These are phyloP conservation scores for Polyplosphaeria fusca DNA, from an alignment of 495 filamentous ascomycete species.

Conservation along the genomic window DNA sequence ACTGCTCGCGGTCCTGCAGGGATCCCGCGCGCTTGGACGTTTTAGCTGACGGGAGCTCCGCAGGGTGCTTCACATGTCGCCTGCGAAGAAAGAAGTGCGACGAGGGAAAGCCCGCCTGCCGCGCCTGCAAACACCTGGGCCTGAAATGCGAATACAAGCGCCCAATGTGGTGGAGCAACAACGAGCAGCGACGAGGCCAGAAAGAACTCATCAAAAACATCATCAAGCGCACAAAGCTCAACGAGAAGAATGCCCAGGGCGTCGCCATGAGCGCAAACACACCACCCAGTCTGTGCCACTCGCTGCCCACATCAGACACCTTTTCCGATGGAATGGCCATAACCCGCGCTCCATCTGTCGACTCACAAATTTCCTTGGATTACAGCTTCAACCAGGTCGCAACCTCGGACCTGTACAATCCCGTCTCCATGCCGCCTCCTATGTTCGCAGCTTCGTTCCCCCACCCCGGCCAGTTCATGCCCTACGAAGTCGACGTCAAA, in stretches of 20 bases:
- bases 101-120: slow-evolving; percentile 80
- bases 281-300: slow-evolving; percentile 78
- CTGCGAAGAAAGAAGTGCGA: slow-evolving; percentile 97
- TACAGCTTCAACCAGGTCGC: slow-evolving; percentile 68
- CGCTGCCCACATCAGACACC: slow-evolving; percentile 73
- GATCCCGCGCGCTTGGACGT: slow-evolving; percentile 33
- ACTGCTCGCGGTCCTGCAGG: slow-evolving; percentile 24
- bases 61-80: slow-evolving; percentile 97
- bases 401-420: slow-evolving; percentile 38
- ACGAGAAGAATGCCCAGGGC: slow-evolving; percentile 66
- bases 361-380: slow-evolving; percentile 70
- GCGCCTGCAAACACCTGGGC: slow-evolving; percentile 82
- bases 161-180: slow-evolving; percentile 94
- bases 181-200: slow-evolving; percentile 75
- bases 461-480: slow-evolving; percentile 55
- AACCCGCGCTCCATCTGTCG: slow-evolving; percentile 70
- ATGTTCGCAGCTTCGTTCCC: slow-evolving; percentile 39
- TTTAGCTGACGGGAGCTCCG: slow-evolving; percentile 33
- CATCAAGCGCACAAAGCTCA: slow-evolving; percentile 93
- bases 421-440: slow-evolving; percentile 41
- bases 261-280: slow-evolving; percentile 58
- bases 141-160: slow-evolving; percentile 93
- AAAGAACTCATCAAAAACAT: slow-evolving; percentile 96
- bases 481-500: slow-evolving; percentile 93
- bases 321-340: slow-evolving; percentile 69